Evolutionary conservation across 2,329 filamentous ascomycete genomes (phyloP).

Genomic region (Aspergillus melleus): DNA sequence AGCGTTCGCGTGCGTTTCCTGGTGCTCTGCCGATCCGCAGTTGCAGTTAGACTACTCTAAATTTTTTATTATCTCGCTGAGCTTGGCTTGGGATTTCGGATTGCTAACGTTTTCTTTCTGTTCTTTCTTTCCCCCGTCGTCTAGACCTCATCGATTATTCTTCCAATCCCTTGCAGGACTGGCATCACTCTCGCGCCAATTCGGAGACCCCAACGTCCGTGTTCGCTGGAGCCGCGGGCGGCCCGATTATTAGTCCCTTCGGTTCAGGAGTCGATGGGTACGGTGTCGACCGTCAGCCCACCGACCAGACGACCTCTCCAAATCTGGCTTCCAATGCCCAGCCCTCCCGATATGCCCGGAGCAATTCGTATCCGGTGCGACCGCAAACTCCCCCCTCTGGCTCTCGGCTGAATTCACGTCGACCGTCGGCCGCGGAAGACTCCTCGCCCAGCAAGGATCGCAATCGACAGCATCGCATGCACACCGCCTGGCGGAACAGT

Average conservation of each 20-base stretch:
- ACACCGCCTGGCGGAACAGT: constrained; percentile 41
- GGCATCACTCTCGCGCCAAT: constrained; percentile 68
- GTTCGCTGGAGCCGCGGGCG: constrained; percentile 50
- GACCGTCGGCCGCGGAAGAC: constrained; percentile 30
- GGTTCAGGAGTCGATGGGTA: constrained; percentile 38
- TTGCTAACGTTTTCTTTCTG: constrained; percentile 2
- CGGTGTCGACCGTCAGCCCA: constrained; percentile 32
- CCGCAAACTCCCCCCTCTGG: constrained; percentile 47
- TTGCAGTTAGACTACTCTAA: constrained; percentile 9
- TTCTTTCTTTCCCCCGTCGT: not conserved
- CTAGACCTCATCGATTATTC: constrained; percentile 26
- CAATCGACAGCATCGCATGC: constrained; percentile 34
- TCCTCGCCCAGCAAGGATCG: constrained; percentile 31
- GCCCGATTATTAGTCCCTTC: constrained; percentile 33
- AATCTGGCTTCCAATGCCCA: constrained; percentile 35
- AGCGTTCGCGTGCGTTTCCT: constrained; percentile 30
- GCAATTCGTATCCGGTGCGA: constrained; percentile 50
- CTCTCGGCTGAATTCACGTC: constrained; percentile 34
- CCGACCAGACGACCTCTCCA: constrained; percentile 34
- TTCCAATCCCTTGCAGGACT: constrained; percentile 53
- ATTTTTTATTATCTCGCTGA: not conserved
- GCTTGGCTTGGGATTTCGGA: not conserved
- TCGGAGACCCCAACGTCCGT: constrained; percentile 63
- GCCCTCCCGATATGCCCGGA: constrained; percentile 47
- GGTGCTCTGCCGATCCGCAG: constrained; percentile 15